These are phyloP conservation scores for Saturnispora hagleri DNA, from an alignment of 805 yeast species.

Conservation along the genomic window DNA sequence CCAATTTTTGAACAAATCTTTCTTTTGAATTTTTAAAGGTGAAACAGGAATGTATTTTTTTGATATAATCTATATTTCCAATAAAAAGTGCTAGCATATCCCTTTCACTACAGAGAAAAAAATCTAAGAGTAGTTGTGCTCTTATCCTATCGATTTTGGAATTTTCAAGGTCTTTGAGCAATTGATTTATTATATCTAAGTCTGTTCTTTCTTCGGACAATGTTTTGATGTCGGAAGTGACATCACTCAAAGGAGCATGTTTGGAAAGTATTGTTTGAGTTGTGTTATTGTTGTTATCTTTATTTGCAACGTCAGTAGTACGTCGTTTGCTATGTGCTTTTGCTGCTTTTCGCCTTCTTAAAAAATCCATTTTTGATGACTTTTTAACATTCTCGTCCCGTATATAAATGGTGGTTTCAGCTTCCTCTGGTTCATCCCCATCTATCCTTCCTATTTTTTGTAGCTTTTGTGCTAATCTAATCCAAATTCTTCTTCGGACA, in stretches of 20 bases:
- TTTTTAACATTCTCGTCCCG: not conserved
- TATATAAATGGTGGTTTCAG: not conserved
- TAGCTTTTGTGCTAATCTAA: slow-evolving; percentile 23
- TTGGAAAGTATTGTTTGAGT: not conserved
- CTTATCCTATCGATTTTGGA: slow-evolving; percentile 15
- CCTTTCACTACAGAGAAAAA: slow-evolving; percentile 1
- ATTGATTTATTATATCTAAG: not conserved
- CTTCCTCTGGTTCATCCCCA: not conserved
- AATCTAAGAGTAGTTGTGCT: slow-evolving; percentile 10
- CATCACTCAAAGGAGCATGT: not conserved
- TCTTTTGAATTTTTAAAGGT: not conserved
- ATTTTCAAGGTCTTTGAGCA: not conserved
- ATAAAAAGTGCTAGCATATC: not conserved
- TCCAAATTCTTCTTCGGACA: slow-evolving; percentile 44
- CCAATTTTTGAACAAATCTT: not conserved
- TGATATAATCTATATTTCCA: not conserved
- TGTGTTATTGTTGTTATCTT: not conserved
- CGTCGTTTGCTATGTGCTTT: not conserved
- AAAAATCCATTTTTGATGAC: not conserved
- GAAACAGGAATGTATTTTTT: not conserved
- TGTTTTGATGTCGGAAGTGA: not conserved
- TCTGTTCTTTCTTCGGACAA: not conserved
- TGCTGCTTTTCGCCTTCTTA: not conserved
- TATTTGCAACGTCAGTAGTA: not conserved
- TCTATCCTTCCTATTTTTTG: not conserved